Evolutionary conservation across 2,329 filamentous ascomycete genomes (phyloP), one percentile per base, ranked within the genome.

Genomic region (Colletotrichum camelliae): DNA sequence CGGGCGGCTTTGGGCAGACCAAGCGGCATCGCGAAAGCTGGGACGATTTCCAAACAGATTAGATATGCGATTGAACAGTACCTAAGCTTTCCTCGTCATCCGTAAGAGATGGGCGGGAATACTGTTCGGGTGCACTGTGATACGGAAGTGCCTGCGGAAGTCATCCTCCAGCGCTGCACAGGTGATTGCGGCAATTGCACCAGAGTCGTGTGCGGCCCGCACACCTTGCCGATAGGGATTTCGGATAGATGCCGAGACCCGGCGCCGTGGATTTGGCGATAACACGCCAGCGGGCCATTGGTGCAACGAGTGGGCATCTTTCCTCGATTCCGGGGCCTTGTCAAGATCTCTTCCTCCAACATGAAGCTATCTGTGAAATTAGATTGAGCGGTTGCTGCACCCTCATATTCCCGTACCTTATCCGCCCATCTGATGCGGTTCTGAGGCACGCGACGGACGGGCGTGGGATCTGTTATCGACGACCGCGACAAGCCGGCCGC

Each of bases 121-220:
- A 75, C 69, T 75, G 73, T 73, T 75, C 73, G 73, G 73, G 18
- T 75, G 62, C 33, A 73, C 73, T 75, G 73, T 75, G 69, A 31
- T 31, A 18, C 73, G 73, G 73, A 73, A 67, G 37, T 24, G 18
- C 52, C 21, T n/a, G 15, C 73, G 73, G 73, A 75, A 75, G 18
- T 13, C 21, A 43, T 39, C n/a, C 35, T 21, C 24, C 61, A 31
- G 16, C 5, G 29, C 27, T 35, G 4, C 7, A n/a, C 6, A 3
- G 35, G 15, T 24, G 68, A 67, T 57, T 72, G 69, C 73, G 73
- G 69, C 18, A 67, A 67, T 67, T 70, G 52, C 55, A 72, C 61
- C 39, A 5, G 15, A 24, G 8, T 18, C 5, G 29, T 61, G 52
- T 18, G 69, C 73, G 73, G 69, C 35, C 69, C 69, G 73, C 73